phyloP scores from a whole-genome alignment of 805 yeast species.

The Lachancea lanzarotensis region DNA sequence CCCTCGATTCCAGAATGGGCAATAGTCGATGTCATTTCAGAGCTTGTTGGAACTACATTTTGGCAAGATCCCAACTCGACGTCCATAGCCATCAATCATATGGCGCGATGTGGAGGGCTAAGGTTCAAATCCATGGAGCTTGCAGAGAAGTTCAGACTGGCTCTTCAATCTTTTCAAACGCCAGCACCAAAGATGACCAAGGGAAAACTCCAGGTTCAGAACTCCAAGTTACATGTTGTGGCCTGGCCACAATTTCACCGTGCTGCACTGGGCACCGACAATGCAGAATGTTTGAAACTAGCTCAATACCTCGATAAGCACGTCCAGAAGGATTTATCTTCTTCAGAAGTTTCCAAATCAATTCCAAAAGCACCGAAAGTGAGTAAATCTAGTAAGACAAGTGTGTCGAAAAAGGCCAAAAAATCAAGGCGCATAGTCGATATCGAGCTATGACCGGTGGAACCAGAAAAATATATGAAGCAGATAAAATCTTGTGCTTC shows the following conservation, averaged over 20 bases:
- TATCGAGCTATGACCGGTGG: conserved; percentile 5
- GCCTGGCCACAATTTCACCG: conserved; percentile 5
- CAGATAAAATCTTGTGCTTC: too few species aligned
- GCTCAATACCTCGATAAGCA: conserved; percentile 15
- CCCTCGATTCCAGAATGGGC: conserved; percentile 56
- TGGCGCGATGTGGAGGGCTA: conserved; percentile 24
- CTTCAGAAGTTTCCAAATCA: neutral
- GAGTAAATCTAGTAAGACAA: conserved; percentile 10
- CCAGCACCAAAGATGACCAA: neutral
- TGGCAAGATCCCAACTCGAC: conserved; percentile 21
- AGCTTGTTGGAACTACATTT: conserved; percentile 11
- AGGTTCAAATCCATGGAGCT: conserved; percentile 16
- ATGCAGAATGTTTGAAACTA: conserved; percentile 20
- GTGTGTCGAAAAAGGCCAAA: neutral
- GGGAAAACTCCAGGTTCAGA: conserved; percentile 5
- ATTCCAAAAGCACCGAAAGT: conserved; percentile 12
- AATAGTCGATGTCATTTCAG: conserved; percentile 33
- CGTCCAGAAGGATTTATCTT: conserved; percentile 6
- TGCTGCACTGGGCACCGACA: conserved; percentile 20
- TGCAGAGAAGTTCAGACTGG: neutral
- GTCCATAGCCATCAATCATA: conserved; percentile 21
- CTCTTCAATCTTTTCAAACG: neutral
- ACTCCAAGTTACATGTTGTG: conserved; percentile 6
- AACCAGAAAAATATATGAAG: too few species aligned
- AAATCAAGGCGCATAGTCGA: neutral